A percentile compares a stretch with the other conserved stretches of the same genome.
phyloP scores from a whole-genome alignment of 2,329 filamentous ascomycete genomes.

The Didymella pinodella region DNA sequence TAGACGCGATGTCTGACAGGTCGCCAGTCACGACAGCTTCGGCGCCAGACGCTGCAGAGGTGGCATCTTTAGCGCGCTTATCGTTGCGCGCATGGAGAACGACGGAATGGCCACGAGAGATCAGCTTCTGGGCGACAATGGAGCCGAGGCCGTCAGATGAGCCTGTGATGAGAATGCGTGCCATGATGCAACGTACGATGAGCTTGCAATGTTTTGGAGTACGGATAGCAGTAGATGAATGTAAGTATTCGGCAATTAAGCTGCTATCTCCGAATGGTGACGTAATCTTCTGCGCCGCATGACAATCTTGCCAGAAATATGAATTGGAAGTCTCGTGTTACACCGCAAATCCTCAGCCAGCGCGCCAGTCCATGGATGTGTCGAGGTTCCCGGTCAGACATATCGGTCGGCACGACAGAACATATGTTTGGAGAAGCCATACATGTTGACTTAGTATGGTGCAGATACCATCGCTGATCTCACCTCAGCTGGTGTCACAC shows the following conservation, averaged over 20 bases:
- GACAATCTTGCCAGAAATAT: neutral
- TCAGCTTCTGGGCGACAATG: slow-evolving; percentile 59
- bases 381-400: too few species aligned
- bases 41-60: slow-evolving; percentile 58
- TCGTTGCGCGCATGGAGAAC: slow-evolving; percentile 65
- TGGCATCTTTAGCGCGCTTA: slow-evolving; percentile 61
- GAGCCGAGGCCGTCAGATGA: slow-evolving; percentile 66
- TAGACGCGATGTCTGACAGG: slow-evolving; percentile 60
- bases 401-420: too few species aligned
- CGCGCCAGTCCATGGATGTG: too few species aligned
- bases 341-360: too few species aligned
- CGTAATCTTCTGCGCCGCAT: neutral
- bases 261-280: neutral
- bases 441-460: too few species aligned
- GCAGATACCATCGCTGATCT: too few species aligned
- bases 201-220: neutral
- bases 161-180: slow-evolving; percentile 63
- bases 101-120: slow-evolving; percentile 62
- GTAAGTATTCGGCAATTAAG: neutral
- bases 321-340: too few species aligned
- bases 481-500: too few species aligned
- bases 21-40: slow-evolving; percentile 62
- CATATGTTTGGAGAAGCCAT: too few species aligned
- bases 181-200: slow-evolving; percentile 42
- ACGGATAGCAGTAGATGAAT: neutral